Evolutionary conservation across 2,329 filamentous ascomycete genomes (phyloP).

Genomic region (Aspergillus texensis): DNA sequence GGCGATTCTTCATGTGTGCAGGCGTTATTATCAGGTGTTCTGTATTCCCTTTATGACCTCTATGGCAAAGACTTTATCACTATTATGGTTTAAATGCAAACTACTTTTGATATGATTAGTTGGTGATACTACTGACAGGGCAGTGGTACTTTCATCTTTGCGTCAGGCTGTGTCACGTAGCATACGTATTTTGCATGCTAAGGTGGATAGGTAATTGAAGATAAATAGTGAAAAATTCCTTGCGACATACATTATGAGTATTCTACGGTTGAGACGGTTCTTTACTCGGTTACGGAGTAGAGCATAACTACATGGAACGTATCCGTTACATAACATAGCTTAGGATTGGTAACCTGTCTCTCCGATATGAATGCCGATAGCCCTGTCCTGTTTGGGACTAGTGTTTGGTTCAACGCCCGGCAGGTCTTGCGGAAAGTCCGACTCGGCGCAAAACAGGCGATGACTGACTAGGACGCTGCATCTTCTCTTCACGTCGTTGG

Average conservation of each 20-base stretch:
- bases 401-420: not conserved
- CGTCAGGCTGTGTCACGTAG: not conserved
- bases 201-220: not conserved
- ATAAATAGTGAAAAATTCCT: not conserved
- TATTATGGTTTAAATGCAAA: constrained; percentile 20
- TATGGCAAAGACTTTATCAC: constrained; percentile 19
- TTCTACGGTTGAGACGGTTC: not conserved
- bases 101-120: not conserved
- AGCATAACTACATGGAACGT: not conserved
- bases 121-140: not conserved
- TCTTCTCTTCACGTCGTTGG: constrained; percentile 11
- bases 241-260: not conserved
- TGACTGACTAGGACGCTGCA: constrained; percentile 5
- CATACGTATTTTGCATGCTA: not conserved
- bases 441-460: constrained; percentile 17
- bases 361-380: constrained; percentile 7
- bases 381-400: constrained; percentile 5
- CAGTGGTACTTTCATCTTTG: not conserved
- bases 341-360: constrained; percentile 10
- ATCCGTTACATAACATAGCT: not conserved
- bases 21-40: constrained; percentile 28
- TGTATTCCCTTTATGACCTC: constrained; percentile 15
- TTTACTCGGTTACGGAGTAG: not conserved
- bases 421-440: constrained; percentile 13
- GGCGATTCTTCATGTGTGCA: constrained; percentile 23